Evolutionary conservation across 2,329 filamentous ascomycete genomes (phyloP), one percentile per base, ranked within the genome.

Genomic region (Lasiodiplodia theobromae): DNA sequence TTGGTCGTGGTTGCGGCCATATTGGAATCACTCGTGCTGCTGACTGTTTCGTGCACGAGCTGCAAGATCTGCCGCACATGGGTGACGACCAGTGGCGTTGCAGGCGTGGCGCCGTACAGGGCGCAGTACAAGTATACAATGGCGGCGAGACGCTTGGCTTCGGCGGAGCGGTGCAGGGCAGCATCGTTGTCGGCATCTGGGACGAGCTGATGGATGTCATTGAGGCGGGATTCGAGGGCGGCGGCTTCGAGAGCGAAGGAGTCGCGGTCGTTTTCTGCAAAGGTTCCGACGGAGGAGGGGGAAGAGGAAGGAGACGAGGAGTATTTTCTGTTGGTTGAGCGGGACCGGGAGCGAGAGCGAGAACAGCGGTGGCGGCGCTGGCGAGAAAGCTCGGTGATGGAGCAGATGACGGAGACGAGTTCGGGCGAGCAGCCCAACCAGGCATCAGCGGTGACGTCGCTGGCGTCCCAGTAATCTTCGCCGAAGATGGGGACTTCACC

Each of bases 361-460:
- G 23, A 25, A 5, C n/a, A 25, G 34, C 37, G 21, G 25, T n/a
- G 8, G 6, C 76, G 74, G 8, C 79, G 74, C 12, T 73, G 73
- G 6, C 81, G 77, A 4, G 82, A 83, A 16, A 86, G 73, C 58
- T 85, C 83, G 0, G 82, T 85, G 25, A 84, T 83, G 0, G 77
- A 77, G n/a, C 81, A 84, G 4, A 85, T 72, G 3, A 85, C 80
- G 1, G 80, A 79, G 3, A 83, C 82, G 40, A 85, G 73, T 21
- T 81, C 79, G 0, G 84, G 82, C 53, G 82, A 84, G 60, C 83
- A 85, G 0, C 83, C 83, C 75, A 85, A 83, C 84, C 83, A 85
- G 0, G 78, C 71, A 68, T 83, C 79, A 49, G 82, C 80, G 0
- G 77, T 75, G 28, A 78, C 76, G 44, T 80, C 77, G 44, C 77